Base-by-base conservation (phyloP, 2,329 filamentous ascomycete species). In the Geosmithia flava region DNA sequence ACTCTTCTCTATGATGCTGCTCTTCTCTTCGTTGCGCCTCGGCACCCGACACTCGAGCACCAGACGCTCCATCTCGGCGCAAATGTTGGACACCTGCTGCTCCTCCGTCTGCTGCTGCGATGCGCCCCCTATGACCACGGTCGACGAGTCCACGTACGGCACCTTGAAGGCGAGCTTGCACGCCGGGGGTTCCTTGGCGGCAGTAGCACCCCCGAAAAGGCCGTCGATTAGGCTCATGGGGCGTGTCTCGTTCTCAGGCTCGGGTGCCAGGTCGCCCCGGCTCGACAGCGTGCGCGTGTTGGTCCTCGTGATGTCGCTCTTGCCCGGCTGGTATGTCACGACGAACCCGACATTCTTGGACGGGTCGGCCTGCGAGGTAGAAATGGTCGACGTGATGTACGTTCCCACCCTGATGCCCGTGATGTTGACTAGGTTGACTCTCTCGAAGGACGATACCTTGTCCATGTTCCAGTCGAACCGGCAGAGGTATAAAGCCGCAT, bases 381-480 rank as follows among this genome's bases (percentile, higher is more conserved):
- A 88, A 5, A 96, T 74, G 0, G 88, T 93, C 2, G 85, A 91
- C 1, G 89, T 95, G 58, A 98, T 85, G 59, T 97, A 98, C 0
- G 87, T 84, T 19, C 93, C 93, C 51, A 83, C 78, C 58, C 81
- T 82, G 55, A 98, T 79, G 20, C 75, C 74, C 1, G 76, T 74
- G 37, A 98, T 70, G 49, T 87, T 85, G 19, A 77, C 74, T 7
- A 97, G 72, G 50, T 85, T 81, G 15, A 96, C 81, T 7, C 90
- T 76, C 66, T 97, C 90, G 62, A 96, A 97, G 0, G 85, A 89
- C 13, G 85, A 83, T 1, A 98, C 87, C 61, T 97, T 97, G 67
- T 97, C 93, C 7, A 89, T 83, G 53, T 86, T 85, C 89, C 91
- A 97, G 64, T 97, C 89, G 56, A 97, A 90, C 15, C 87, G 81